phyloP scores from a whole-genome alignment of 2,329 filamentous ascomycete genomes.

The Cytospora piceicola region DNA sequence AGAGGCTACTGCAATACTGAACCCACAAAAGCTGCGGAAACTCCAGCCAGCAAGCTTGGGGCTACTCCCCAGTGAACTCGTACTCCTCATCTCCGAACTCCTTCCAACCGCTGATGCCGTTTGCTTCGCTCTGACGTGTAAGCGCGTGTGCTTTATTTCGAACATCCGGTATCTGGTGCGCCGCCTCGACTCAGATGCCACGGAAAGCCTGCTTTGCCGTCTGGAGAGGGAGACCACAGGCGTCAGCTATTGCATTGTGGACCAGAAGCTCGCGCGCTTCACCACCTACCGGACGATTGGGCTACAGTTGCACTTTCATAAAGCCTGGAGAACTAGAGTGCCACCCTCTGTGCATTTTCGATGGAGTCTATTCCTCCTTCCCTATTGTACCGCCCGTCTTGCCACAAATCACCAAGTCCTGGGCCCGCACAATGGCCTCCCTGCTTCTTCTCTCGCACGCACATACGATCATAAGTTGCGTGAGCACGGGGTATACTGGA shows the following conservation, averaged over 20 bases:
- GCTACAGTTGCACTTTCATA: background rate
- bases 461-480: slow-evolving; percentile 1
- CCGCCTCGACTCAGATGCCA: slow-evolving; percentile 24
- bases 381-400: slow-evolving; percentile 26
- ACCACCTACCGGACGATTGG: background rate
- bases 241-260: slow-evolving; percentile 22
- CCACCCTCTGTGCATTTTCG: background rate
- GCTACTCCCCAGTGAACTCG: slow-evolving; percentile 11
- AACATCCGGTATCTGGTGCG: slow-evolving; percentile 10
- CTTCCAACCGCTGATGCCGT: slow-evolving; percentile 21
- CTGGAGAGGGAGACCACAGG: slow-evolving; percentile 27
- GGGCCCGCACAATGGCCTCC: slow-evolving; percentile 24
- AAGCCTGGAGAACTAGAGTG: background rate
- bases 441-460: slow-evolving; percentile 24
- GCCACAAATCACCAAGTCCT: slow-evolving; percentile 27
- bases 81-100: slow-evolving; percentile 27
- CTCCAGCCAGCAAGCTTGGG: background rate
- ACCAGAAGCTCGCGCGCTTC: slow-evolving; percentile 9
- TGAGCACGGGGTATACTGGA: slow-evolving; percentile 14
- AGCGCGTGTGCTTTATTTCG: slow-evolving; percentile 21
- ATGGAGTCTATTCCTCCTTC: background rate
- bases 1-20: too few species aligned
- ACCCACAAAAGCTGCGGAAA: background rate
- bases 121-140: slow-evolving; percentile 30
- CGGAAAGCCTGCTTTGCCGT: slow-evolving; percentile 27